Conservation (phyloP, 2,329 filamentous ascomycete species). For the Nectriaceae sp. region DNA sequence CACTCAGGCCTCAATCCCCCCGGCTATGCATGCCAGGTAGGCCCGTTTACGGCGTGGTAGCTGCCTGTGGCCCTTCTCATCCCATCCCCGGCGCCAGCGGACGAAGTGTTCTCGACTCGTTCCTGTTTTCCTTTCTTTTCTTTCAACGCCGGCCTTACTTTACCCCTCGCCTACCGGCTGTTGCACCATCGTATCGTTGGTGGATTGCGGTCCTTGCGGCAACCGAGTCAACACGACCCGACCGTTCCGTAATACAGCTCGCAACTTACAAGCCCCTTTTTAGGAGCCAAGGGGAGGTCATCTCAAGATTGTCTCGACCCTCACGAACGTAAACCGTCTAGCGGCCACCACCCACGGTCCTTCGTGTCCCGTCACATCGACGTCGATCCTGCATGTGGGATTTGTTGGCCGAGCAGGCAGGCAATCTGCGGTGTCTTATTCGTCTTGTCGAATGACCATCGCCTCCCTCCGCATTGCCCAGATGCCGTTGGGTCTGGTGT, state of each 20-base stretch:
- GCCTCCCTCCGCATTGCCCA: conserved; percentile 19
- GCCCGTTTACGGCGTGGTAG: conserved; percentile 5
- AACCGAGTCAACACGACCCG: conserved; percentile 17
- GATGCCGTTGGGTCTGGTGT: no score
- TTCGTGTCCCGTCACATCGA: conserved; percentile 16
- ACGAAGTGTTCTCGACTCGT: conserved; percentile 5
- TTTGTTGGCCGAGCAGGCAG: conserved; percentile 10
- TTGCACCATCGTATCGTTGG: conserved; percentile 14
- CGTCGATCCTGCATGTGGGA: conserved; percentile 12
- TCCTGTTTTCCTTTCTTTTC: conserved; percentile 10
- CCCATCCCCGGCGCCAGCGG: not conserved
- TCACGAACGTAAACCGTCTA: conserved; percentile 6
- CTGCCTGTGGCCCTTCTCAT: conserved; percentile 8
- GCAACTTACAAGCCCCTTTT: conserved; percentile 7
- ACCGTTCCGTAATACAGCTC: conserved; percentile 13
- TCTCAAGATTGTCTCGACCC: not conserved
- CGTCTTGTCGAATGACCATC: conserved; percentile 23
- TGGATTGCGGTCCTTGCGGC: conserved; percentile 8
- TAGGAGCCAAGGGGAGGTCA: conserved; percentile 3
- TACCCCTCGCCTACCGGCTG: conserved; percentile 9
- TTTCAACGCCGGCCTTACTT: conserved; percentile 6
- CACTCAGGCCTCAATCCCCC: conserved; percentile 9
- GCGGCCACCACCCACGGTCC: conserved; percentile 11
- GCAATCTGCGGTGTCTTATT: conserved; percentile 17
- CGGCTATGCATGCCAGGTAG: conserved; percentile 22